phyloP scores from a whole-genome alignment of 176 grass and related monocot species.

The Secale cereale region DNA sequence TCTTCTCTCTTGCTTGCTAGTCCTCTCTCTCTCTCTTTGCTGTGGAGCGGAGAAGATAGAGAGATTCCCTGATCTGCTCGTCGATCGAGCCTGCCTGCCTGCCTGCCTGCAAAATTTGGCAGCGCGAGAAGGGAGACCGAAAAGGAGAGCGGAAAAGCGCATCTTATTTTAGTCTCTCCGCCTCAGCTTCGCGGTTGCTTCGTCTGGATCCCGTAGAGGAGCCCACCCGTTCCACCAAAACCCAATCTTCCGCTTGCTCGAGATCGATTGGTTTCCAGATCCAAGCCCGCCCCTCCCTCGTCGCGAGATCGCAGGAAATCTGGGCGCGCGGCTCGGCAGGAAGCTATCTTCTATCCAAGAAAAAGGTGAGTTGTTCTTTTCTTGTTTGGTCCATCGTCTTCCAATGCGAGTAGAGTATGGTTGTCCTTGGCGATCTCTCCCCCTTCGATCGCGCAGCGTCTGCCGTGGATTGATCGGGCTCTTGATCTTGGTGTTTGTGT shows the following conservation, averaged over 20 bases:
- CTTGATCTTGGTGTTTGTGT: constrained; percentile 20
- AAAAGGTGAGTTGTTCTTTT: constrained; percentile 38
- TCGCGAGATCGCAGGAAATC: constrained; percentile 25
- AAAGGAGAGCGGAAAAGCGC: constrained; percentile 18
- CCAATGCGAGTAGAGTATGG: constrained; percentile 32
- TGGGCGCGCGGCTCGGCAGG: background rate
- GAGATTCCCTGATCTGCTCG: constrained; percentile 30
- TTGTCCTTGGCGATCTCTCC: constrained; percentile 6
- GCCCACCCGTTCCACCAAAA: constrained; percentile 38
- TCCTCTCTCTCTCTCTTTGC: constrained; percentile 26
- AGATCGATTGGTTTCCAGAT: constrained; percentile 46
- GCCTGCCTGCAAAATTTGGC: constrained; percentile 13
- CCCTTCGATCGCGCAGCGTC: constrained; percentile 23
- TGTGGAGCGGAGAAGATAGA: constrained; percentile 13
- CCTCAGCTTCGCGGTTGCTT: constrained; percentile 44
- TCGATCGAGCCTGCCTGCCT: constrained; percentile 14
- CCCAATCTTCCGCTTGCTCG: constrained; percentile 31
- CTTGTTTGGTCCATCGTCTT: background rate
- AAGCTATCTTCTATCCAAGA: constrained; percentile 6
- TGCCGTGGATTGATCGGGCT: constrained; percentile 2
- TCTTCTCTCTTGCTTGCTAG: constrained; percentile 13
- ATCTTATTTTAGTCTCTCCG: constrained; percentile 23
- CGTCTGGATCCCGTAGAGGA: constrained; percentile 40
- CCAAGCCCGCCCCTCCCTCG: constrained; percentile 16
- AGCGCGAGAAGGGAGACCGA: background rate